Evolutionary conservation across 2,329 filamentous ascomycete genomes (phyloP), one percentile per base, ranked within the genome.

Genomic region (Aspergillus tamarii): DNA sequence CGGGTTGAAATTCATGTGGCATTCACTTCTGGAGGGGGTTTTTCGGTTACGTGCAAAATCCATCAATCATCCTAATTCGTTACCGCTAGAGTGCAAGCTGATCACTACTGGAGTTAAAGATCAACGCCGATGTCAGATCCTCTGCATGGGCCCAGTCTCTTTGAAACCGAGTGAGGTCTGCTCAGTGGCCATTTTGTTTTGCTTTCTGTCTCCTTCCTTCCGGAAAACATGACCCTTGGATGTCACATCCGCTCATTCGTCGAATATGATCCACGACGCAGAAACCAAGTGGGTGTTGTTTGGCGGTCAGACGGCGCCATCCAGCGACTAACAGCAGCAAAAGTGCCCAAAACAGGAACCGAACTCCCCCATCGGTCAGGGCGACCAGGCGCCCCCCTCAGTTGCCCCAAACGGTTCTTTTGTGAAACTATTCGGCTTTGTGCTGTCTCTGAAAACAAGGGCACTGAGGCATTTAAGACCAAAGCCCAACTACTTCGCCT

Each of bases 301-400:
- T 64, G 66, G 69, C 67, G 67, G 67, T 70, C 67, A 69, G 69
- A 67, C 61, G 60, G 64, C 65, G 61, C 66, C 62, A 57, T 64
- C 59, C 63, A 57, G 66, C 63, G 64, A 70, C 67, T 67, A 68
- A 61, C 61, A 67, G 68, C 70, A 70, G 72, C 72, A 73, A 62
- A 67, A 62, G 66, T 73, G 71, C 72, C 72, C 72, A 70, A 73
- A 67, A 61, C 59, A 66, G 66, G 65, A 64, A 68, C 64, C 39
- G 64, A 61, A 66, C 57, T 61, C 56, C 32, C 26, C 61, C 63
- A 60, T 64, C 60, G 56, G 60, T 61, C 61, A 60, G 58, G 63
- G 53, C 55, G 59, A 52, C 16, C n/a, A 39, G 23, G 32, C 59
- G 63, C 61, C 62, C 61, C 62, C 62, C 60, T 66, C 60, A 60